Conservation (phyloP, 257 asterid genomes). For the Solanum bulbocastanum region DNA sequence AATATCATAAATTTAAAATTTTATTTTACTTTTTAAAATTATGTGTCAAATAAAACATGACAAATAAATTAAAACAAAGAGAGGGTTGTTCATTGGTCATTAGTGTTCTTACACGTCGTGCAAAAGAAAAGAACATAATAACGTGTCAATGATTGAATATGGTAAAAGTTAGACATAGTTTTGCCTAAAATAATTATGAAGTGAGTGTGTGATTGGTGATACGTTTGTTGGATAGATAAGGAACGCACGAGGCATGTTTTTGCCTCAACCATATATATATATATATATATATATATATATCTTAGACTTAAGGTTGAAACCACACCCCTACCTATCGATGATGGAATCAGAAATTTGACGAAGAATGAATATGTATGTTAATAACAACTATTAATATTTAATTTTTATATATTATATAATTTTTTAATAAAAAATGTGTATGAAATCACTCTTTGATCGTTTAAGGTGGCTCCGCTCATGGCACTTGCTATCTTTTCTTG, state of each 20-base stretch:
- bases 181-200: not conserved
- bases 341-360: not conserved
- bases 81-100: not conserved
- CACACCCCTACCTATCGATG: not conserved
- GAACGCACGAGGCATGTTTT: slow-evolving; percentile 6
- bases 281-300: not conserved
- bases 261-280: not conserved
- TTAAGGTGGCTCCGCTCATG: no score
- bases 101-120: not conserved
- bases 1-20: no score
- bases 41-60: no score
- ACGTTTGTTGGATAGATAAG: slow-evolving; percentile 19
- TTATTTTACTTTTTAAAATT: no score
- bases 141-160: not conserved
- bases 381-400: no score
- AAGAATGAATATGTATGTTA: no score
- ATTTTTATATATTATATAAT: no score
- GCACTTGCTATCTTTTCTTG: not conserved
- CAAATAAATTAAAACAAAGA: no score
- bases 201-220: slow-evolving; percentile 4
- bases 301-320: not conserved
- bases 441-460: no score
- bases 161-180: not conserved
- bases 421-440: no score
- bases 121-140: not conserved